Base-by-base conservation (phyloP, 306 rosid species). In the Fragaria iinumae region DNA sequence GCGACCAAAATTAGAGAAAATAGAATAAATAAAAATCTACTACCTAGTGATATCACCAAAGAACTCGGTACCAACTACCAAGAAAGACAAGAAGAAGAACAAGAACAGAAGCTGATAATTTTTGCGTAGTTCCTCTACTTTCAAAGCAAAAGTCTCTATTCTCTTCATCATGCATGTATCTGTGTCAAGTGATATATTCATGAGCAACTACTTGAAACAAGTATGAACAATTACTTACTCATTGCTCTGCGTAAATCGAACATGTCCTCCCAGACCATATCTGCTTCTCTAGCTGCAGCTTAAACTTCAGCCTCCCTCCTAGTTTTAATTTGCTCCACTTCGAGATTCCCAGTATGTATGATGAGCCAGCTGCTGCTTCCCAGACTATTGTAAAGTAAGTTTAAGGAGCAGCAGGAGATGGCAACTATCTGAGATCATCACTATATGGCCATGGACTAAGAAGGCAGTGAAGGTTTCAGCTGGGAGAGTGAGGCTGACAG, bases 251-350 rank as follows among this genome's bases (percentile, higher is more conserved):
- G 74, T 20, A 80, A 57, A 68, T 48, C 43, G 81, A 76, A 67
- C 57, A 80, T 76, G 60, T 78, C 83, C 82, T 86, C 84, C 83
- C 77, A 55, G 74, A 62, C 12, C 92, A 88, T 88, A 12, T 63
- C 67, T 63, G 80, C 75, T 88, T 72, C 77, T 60, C 76, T 77
- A 38, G 39, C 69, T 7, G 44, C 78, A 70, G 80, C 81, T 50
- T 5, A 50, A 18, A 50, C 76, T 72, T 49, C 45, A 8, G 6
- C 47, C 34, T 68, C 72, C 77, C 68, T 80, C 29, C 39, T 25
- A 47, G 74, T 27, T n/a, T n/a, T n/a, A n/a, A n/a, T 47, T 47
- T 41, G 49, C 27, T 39, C 0, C 52, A 44, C 62, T 23, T 32
- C 45, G 32, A 16, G 43, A 25, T 16, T 16, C 74, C 36, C 43